These are phyloP conservation scores for Puccinia hordei DNA, from an alignment of 1,284 basidiomycete genomes.

Conservation along the genomic window DNA sequence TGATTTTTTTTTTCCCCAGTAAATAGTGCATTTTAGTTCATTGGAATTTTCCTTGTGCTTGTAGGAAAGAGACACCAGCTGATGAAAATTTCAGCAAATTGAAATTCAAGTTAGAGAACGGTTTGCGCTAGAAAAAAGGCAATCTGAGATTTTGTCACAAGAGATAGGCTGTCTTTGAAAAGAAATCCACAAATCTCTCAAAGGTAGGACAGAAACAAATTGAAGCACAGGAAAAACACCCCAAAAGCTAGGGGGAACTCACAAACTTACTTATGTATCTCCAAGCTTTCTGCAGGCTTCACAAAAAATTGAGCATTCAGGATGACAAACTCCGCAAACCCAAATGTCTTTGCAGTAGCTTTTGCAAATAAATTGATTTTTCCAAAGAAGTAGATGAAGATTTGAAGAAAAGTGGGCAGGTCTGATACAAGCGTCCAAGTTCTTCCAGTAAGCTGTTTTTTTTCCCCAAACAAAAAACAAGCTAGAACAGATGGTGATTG, in stretches of 20 bases:
- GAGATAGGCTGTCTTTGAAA: slow-evolving; percentile 31
- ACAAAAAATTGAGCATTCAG: neutral
- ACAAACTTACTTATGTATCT: neutral
- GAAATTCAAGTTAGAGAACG: slow-evolving; percentile 16
- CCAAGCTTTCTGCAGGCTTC: slow-evolving; percentile 6
- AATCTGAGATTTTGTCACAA: slow-evolving; percentile 2
- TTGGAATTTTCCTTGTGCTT: neutral
- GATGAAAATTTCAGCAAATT: slow-evolving; percentile 20
- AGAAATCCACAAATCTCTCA: slow-evolving; percentile 25
- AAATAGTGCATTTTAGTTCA: no score
- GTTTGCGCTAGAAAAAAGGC: slow-evolving; percentile 10
- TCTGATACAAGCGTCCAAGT: neutral
- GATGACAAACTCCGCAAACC: slow-evolving; percentile 1
- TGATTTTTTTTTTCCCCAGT: neutral
- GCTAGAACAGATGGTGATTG: slow-evolving; percentile 44
- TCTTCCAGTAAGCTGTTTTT: neutral
- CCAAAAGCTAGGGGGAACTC: no score
- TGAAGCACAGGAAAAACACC: neutral
- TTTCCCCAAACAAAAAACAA: no score
- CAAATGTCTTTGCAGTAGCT: neutral
- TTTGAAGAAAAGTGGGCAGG: slow-evolving; percentile 29
- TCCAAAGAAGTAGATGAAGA: slow-evolving; percentile 39
- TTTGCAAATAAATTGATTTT: neutral
- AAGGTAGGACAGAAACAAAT: slow-evolving; percentile 5
- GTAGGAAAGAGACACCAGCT: slow-evolving; percentile 11